These are phyloP conservation scores for Yamadazyma buinensis DNA, from an alignment of 1,139 yeast genomes.

Conservation along the genomic window DNA sequence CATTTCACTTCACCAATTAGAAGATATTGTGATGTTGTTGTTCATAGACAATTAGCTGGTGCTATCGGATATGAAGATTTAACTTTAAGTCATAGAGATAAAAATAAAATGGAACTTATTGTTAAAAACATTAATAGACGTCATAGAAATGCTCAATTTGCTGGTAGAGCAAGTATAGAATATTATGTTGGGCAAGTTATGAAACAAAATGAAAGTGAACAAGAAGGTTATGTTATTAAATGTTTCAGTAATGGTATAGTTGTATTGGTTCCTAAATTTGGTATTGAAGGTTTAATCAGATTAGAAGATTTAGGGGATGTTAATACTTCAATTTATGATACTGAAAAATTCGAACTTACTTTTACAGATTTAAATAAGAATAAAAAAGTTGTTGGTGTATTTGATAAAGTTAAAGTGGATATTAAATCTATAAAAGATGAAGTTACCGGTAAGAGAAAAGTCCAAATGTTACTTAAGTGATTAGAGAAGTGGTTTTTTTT, in stretches of 20 bases:
- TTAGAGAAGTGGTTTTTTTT: no score
- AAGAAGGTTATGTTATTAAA: slow-evolving; percentile 89
- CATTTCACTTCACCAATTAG: slow-evolving; percentile 99
- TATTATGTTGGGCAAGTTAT: slow-evolving; percentile 97
- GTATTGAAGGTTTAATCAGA: slow-evolving; percentile 90
- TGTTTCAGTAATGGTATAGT: slow-evolving; percentile 95
- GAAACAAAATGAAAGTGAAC: slow-evolving; percentile 69
- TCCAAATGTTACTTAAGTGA: slow-evolving; percentile 56
- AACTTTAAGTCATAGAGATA: slow-evolving; percentile 81
- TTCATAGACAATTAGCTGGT: slow-evolving; percentile 95
- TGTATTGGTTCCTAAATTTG: slow-evolving; percentile 93
- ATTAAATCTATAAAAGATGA: slow-evolving; percentile 83
- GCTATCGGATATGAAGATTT: slow-evolving; percentile 91
- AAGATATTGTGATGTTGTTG: slow-evolving; percentile 96
- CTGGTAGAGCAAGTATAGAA: slow-evolving; percentile 96
- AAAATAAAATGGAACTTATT: slow-evolving; percentile 82
- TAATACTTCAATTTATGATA: slow-evolving; percentile 65
- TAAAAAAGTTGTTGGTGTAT: slow-evolving; percentile 58
- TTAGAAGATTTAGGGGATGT: slow-evolving; percentile 71
- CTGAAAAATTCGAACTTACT: slow-evolving; percentile 67
- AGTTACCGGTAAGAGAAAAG: slow-evolving; percentile 88
- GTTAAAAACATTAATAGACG: slow-evolving; percentile 88
- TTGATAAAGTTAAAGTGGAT: slow-evolving; percentile 80
- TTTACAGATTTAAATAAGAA: slow-evolving; percentile 47
- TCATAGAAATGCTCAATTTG: slow-evolving; percentile 98